Conservation (phyloP, 2,329 filamentous ascomycete genomes). For the Fusarium decemcellulare region DNA sequence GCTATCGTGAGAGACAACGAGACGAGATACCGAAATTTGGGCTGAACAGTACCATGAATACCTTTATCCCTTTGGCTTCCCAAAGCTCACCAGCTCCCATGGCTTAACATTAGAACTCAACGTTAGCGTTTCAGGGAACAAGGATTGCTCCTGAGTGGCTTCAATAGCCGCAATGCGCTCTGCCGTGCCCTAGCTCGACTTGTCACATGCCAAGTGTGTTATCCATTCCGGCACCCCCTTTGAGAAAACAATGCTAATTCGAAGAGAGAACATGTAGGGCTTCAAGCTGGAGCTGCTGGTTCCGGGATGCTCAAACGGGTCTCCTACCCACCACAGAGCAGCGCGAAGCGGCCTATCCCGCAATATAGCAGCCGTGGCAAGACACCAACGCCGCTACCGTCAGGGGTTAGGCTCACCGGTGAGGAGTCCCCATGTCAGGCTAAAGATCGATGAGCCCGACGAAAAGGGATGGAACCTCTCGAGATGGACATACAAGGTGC, state of each 20-base stretch:
- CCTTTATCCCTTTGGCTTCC: neutral
- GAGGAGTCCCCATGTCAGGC: conserved; percentile 14
- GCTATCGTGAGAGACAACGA: neutral
- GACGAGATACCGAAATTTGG: neutral
- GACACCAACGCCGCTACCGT: conserved; percentile 1
- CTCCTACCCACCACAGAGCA: neutral
- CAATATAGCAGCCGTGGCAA: neutral
- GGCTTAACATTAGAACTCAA: neutral
- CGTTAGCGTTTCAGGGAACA: neutral
- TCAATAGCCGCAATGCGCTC: neutral
- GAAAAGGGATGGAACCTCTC: neutral
- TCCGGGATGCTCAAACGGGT: neutral
- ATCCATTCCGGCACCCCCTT: neutral
- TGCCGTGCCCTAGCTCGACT: neutral
- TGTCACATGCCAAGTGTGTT: conserved; percentile 12
- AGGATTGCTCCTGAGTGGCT: neutral
- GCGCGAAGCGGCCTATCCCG: neutral
- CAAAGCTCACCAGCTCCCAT: neutral
- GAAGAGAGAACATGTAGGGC: neutral
- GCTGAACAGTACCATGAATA: neutral
- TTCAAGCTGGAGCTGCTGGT: neutral
- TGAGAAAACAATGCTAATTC: neutral
- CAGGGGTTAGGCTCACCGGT: conserved; percentile 14
- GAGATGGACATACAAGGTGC: neutral
- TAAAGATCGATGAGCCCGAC: conserved; percentile 3